These are phyloP conservation scores for Prunus dulcis DNA, from an alignment of 306 rosid species.

Conservation along the genomic window DNA sequence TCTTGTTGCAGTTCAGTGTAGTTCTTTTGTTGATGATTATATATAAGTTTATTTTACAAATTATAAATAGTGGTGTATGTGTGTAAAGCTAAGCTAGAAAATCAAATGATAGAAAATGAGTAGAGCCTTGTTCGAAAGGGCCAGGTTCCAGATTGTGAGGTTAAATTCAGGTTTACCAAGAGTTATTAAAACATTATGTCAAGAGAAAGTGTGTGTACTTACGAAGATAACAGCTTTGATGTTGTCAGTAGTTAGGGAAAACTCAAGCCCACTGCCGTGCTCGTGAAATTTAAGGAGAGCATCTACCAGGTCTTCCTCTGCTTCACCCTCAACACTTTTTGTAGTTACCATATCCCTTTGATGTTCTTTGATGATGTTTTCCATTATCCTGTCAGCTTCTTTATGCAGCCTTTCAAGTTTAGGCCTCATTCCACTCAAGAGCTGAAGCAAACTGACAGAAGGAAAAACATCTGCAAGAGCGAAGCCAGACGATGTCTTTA, in stretches of 20 bases:
- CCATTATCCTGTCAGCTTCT: neutral
- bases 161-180: too few species aligned
- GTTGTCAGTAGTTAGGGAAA: conserved; percentile 9
- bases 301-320: conserved; percentile 1
- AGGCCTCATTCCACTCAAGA: conserved; percentile 10
- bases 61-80: too few species aligned
- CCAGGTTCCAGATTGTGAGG: too few species aligned
- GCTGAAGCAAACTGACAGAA: conserved; percentile 26
- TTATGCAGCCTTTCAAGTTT: conserved; percentile 25
- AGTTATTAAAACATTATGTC: too few species aligned
- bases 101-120: too few species aligned
- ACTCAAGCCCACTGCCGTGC: neutral
- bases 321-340: neutral
- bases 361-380: neutral
- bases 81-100: too few species aligned
- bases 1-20: too few species aligned
- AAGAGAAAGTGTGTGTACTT: neutral
- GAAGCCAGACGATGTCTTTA: conserved; percentile 9
- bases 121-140: too few species aligned
- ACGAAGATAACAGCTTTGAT: conserved; percentile 18
- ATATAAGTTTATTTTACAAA: too few species aligned
- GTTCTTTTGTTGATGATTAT: too few species aligned
- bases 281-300: conserved; percentile 12
- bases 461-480: conserved; percentile 29
- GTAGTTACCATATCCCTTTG: neutral